Conservation (phyloP, 495 filamentous ascomycete genomes). For the Poronia punctata region DNA sequence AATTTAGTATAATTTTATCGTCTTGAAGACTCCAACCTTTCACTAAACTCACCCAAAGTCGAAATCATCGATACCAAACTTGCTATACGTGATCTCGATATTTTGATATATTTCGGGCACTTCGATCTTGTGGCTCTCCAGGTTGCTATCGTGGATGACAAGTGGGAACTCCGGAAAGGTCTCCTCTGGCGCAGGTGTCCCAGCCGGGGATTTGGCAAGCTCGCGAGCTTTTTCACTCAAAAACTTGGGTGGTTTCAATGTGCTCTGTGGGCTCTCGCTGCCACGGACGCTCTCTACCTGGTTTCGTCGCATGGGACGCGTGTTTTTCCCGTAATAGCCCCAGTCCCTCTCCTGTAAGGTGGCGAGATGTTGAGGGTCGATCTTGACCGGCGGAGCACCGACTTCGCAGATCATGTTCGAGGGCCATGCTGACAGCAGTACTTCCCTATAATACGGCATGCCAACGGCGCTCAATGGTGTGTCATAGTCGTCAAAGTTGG, state of each 20-base stretch:
- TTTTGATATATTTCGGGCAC: slow-evolving; percentile 81
- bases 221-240: slow-evolving; percentile 85
- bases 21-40: background rate
- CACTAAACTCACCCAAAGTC: slow-evolving; percentile 80
- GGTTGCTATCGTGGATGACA: slow-evolving; percentile 47
- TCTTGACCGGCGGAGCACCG: slow-evolving; percentile 68
- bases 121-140: slow-evolving; percentile 58
- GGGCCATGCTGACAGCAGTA: slow-evolving; percentile 83
- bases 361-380: slow-evolving; percentile 66
- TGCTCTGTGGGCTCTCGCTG: slow-evolving; percentile 45
- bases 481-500: slow-evolving; percentile 17
- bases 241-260: slow-evolving; percentile 69
- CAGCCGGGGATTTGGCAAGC: slow-evolving; percentile 45
- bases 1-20: slow-evolving; percentile 6
- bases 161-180: slow-evolving; percentile 41
- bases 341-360: slow-evolving; percentile 61
- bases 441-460: slow-evolving; percentile 88
- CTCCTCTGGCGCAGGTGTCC: slow-evolving; percentile 52
- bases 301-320: slow-evolving; percentile 64
- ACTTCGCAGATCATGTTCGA: slow-evolving; percentile 73
- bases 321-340: slow-evolving; percentile 70
- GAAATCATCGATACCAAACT: slow-evolving; percentile 95
- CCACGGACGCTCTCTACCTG: slow-evolving; percentile 74
- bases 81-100: slow-evolving; percentile 94
- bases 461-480: slow-evolving; percentile 80